Evolutionary conservation across 257 asterid genomes (phyloP), one percentile per base, ranked within the genome.

Genomic region (Parsonsia alboflavescens): DNA sequence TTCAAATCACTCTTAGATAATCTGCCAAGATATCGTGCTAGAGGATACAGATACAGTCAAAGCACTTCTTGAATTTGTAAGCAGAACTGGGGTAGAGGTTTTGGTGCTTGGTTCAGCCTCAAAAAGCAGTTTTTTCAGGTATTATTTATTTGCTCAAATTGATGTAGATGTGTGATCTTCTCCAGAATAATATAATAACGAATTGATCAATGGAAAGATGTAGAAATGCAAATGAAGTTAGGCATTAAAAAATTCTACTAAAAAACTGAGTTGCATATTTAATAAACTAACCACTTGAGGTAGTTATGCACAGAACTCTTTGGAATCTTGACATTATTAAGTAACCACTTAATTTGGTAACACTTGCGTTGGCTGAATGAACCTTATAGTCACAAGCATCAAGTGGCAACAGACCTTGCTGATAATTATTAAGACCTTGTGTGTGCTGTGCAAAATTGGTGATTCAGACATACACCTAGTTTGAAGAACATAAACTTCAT

Each of bases 71-170:
- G 97, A 94, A 64, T 94, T 85, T 71, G 88, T 83, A 41, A 86
- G 85, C 77, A 93, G 87, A 67, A 81, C 92, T 30, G 89, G 90
- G 22, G 82, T 91, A 19, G 97, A 94, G 57, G 75, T 92, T 56
- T 42, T 91, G 83, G 90, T 90, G 77, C 90, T 94, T 71, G 98
- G 98, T 53, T 90, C 97, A 50, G 75, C 92, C 42, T 77, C 87
- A 21, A 94, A 84, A 91, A 89, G 91, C 50, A 76, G 89, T 76
- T 70, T 94, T 76, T 91, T 94, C 86, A 89, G 98, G 98, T 91
- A 67, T 72, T 67, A 19, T 33, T 73, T 10, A 10, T 44, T 49
- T 52, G 6, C 0, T 45, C 3, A 16, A 41, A 3, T 33, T 33
- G 39, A 33, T 33, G 39, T 33, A 68, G 45, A 19, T 5, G 6